Conservation (phyloP, 2,329 filamentous ascomycete genomes). For the Colletotrichum sp. region DNA sequence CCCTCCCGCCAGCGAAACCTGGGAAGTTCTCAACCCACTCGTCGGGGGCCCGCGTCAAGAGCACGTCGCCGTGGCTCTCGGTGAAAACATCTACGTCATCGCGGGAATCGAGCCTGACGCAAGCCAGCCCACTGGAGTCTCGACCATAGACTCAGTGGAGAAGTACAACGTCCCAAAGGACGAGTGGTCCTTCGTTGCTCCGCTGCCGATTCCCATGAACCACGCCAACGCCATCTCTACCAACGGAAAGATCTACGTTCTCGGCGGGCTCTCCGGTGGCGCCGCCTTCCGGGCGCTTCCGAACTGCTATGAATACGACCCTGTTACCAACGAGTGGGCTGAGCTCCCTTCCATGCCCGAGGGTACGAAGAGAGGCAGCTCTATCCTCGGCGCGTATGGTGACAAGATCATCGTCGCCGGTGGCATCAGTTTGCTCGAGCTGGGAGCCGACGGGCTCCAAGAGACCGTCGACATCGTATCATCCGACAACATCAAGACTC, state of each 20-base stretch:
- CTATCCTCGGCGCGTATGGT: background rate
- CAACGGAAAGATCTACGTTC: background rate
- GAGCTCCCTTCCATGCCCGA: background rate
- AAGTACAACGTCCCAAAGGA: background rate
- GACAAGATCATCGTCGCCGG: background rate
- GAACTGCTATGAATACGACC: background rate
- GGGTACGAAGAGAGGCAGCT: background rate
- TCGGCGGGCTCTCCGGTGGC: background rate
- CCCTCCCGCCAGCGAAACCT: background rate
- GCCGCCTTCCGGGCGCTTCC: background rate
- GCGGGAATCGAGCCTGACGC: background rate
- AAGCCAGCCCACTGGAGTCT: background rate
- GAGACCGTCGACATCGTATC: background rate
- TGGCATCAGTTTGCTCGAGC: background rate
- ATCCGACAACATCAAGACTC: background rate
- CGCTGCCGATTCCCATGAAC: background rate
- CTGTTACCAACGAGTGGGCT: background rate
- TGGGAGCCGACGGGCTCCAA: background rate
- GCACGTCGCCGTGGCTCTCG: background rate
- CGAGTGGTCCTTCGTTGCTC: background rate
- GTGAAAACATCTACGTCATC: background rate
- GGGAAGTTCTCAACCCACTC: accelerated
- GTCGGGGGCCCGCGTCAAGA: background rate
- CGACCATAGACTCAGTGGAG: background rate
- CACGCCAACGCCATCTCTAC: background rate